A percentile compares a stretch with the other conserved stretches of the same genome.
Evolutionary conservation across 441 rosid species (phyloP).

Genomic region (Cnidoscolus chayamansa): DNA sequence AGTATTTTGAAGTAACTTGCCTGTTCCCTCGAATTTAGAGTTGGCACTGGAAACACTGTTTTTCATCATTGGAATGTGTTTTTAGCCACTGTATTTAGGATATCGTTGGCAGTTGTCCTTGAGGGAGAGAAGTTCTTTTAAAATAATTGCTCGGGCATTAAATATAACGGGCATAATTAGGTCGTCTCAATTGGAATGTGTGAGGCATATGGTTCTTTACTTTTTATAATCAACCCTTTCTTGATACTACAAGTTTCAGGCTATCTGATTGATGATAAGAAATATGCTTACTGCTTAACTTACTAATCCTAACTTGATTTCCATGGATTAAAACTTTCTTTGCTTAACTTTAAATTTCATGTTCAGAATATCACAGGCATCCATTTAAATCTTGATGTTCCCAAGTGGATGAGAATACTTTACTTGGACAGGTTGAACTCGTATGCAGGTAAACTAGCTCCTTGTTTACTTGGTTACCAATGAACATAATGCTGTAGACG

Average conservation of each 20-base stretch:
- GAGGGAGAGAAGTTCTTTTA: not conserved
- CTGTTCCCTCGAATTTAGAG: not conserved
- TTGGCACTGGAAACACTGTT: not conserved
- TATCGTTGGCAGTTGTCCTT: not conserved
- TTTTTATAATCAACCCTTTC: not conserved
- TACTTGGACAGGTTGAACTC: constrained; percentile 69
- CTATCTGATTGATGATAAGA: constrained; percentile 1
- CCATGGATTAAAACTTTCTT: constrained; percentile 9
- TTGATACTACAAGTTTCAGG: not conserved
- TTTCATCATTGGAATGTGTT: not conserved
- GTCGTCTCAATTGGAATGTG: not conserved
- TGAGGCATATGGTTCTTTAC: not conserved
- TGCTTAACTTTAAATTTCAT: constrained; percentile 33
- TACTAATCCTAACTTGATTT: constrained; percentile 8
- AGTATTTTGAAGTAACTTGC: not conserved
- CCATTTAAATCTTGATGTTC: constrained; percentile 67
- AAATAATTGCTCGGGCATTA: not conserved
- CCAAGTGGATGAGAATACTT: constrained; percentile 68
- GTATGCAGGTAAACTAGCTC: constrained; percentile 57
- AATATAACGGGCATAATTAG: not conserved
- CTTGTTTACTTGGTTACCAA: constrained; percentile 6
- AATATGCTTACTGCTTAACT: not conserved
- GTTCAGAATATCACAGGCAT: constrained; percentile 80
- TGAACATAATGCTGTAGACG: constrained; percentile 8
- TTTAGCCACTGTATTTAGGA: not conserved